Evolutionary conservation across 192 early-diverging fungal genomes (phyloP).

Genomic region (Coemansia sp.): DNA sequence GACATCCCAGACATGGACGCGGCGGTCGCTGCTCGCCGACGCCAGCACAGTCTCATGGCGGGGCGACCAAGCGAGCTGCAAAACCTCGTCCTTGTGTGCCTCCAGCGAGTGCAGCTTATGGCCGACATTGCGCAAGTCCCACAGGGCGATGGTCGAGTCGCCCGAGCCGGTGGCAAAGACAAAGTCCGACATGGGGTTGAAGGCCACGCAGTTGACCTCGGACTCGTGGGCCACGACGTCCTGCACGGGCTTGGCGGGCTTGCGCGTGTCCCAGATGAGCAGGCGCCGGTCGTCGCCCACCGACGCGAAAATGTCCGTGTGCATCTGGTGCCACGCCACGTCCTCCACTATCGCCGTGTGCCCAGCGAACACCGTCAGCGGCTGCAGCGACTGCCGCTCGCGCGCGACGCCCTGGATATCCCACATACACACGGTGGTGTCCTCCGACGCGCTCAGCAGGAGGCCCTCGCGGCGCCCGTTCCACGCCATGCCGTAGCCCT

Average conservation of each 20-base stretch:
- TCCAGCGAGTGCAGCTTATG: constrained; percentile 82
- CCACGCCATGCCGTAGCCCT: constrained; percentile 97
- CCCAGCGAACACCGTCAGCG: constrained; percentile 73
- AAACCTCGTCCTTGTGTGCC: constrained; percentile 85
- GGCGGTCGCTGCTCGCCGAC: constrained; percentile 83
- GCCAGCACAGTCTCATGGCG: constrained; percentile 89
- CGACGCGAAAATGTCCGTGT: constrained; percentile 89
- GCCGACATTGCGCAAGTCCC: constrained; percentile 94
- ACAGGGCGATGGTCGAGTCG: constrained; percentile 90
- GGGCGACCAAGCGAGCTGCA: constrained; percentile 93
- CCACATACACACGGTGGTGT: constrained; percentile 90
- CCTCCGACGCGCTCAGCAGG: constrained; percentile 88
- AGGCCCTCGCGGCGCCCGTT: constrained; percentile 75
- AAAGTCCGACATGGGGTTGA: constrained; percentile 87
- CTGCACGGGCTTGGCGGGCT: constrained; percentile 63
- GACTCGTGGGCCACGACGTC: constrained; percentile 80
- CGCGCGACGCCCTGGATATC: constrained; percentile 79
- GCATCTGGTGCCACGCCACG: constrained; percentile 86
- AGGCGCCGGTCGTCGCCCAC: constrained; percentile 95
- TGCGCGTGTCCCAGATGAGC: constrained; percentile 95
- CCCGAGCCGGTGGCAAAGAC: constrained; percentile 92
- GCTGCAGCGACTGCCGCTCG: constrained; percentile 73
- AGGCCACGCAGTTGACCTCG: constrained; percentile 94
- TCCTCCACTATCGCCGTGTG: constrained; percentile 96
- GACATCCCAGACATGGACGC: constrained; percentile 94